Evolutionary conservation across 2,329 filamentous ascomycete genomes (phyloP), one percentile per base, ranked within the genome.

Genomic region (Aspergillus sp.): DNA sequence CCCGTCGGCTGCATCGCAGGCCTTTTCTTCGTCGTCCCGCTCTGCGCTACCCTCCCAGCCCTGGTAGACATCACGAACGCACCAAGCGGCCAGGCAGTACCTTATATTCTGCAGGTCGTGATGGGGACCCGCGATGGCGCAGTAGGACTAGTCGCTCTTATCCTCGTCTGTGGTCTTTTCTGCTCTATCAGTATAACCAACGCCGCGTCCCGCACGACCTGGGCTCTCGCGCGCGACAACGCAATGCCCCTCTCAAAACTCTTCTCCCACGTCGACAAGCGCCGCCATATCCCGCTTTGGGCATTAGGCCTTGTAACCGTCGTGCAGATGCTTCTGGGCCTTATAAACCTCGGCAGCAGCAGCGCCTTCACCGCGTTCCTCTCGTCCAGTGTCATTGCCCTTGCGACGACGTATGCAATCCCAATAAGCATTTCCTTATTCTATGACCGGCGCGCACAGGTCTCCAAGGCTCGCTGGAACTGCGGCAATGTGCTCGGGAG

Each of bases 371-470:
- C 75, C 0, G 80, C 79, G 2, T 81, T 82, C 55, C 76, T 78
- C 11, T 81, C 79, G 1, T 82, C 85, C 2, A 83, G 83, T 3
- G 82, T 85, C 17, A 83, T 85, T 53, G 82, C 79, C 0, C 72
- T 86, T 24, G 82, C 83, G 0, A 75, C 83, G 5, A 80, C 79
- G 0, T 86, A 86, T 59, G 80, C 78, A 0, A 82, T 86, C 19
- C 84, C 84, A 1, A 84, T 86, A 44, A 67, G 72, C 8, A 76
- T 84, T 60, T 83, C 78, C 45, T 66, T 85, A 19, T 69, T 78
- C 40, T 71, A 80, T 57, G 68, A 73, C 3, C 79, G 81, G 1
- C 66, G 62, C 8, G 81, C 43, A 7, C 43, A 82, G 57, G 81
- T 84, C 1, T 73, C 74, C 12, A 69, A 66, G n/a, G 82, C 82